These are phyloP conservation scores for Eucalyptus tenuipes DNA, from an alignment of 345 rosid species.

Conservation along the genomic window DNA sequence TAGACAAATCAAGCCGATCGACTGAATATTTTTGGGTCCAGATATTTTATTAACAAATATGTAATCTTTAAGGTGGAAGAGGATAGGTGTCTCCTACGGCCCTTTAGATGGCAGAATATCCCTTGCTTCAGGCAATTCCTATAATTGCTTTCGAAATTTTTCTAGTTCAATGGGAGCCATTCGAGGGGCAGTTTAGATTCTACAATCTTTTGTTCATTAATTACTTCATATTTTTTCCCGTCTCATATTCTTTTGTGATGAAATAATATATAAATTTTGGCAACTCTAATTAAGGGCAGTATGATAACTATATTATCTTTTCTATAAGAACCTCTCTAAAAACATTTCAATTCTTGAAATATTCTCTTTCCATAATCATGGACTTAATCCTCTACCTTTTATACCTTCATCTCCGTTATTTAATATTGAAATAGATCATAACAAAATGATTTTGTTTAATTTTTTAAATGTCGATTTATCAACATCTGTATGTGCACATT, in stretches of 20 bases:
- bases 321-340: neutral
- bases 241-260: neutral
- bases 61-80: neutral
- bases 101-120: neutral
- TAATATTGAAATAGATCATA: too few relatives aligned
- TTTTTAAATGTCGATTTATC: too few relatives aligned
- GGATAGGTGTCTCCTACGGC: neutral
- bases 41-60: neutral
- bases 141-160: neutral
- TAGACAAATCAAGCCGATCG: fast-evolving
- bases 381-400: neutral
- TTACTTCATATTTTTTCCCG: neutral
- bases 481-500: neutral
- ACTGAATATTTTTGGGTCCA: fast-evolving
- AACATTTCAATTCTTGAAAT: neutral
- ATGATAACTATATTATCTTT: neutral
- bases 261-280: neutral
- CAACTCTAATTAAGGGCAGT: neutral
- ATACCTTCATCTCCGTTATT: neutral
- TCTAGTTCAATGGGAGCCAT: neutral
- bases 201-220: neutral
- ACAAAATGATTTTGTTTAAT: too few relatives aligned
- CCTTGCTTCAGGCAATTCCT: neutral
- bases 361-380: neutral
- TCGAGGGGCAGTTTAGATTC: neutral